Conservation (phyloP, 2,329 filamentous ascomycete genomes). For the Cytospora chrysosperma region DNA sequence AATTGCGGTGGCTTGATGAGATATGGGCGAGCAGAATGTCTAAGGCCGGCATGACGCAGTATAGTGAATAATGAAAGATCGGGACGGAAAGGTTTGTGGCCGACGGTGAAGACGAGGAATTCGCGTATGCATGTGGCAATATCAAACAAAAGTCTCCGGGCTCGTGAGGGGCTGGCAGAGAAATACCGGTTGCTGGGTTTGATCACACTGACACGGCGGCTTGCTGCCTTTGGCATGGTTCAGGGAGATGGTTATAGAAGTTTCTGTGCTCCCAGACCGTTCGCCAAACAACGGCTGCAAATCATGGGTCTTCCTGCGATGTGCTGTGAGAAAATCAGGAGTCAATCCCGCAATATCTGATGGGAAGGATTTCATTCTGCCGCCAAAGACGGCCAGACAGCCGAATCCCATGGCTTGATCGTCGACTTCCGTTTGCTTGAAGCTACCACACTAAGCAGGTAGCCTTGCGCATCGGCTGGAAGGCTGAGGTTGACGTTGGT, state of each 20-base stretch:
- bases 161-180: not conserved
- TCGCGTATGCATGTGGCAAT: slow-evolving; percentile 12
- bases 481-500: slow-evolving; percentile 1
- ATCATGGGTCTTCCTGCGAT: not conserved
- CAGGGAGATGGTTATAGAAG: not conserved
- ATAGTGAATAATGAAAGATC: not conserved
- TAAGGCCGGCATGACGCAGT: not conserved
- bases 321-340: not conserved
- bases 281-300: not conserved
- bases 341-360: not conserved
- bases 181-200: not conserved
- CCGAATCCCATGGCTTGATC: not conserved
- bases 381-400: not conserved
- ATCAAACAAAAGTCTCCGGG: slow-evolving; percentile 15
- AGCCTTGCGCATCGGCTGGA: not conserved
- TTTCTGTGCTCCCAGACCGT: not conserved
- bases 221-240: slow-evolving; percentile 1
- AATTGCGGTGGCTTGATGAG: not conserved
- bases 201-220: not conserved
- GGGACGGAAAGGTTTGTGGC: not conserved
- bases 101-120: not conserved
- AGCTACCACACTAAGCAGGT: not conserved
- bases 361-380: not conserved
- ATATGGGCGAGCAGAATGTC: not conserved
- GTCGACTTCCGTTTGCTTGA: not conserved